Conservation (phyloP, 768 basidiomycete genomes). For the Hygrocybe coccinea region DNA sequence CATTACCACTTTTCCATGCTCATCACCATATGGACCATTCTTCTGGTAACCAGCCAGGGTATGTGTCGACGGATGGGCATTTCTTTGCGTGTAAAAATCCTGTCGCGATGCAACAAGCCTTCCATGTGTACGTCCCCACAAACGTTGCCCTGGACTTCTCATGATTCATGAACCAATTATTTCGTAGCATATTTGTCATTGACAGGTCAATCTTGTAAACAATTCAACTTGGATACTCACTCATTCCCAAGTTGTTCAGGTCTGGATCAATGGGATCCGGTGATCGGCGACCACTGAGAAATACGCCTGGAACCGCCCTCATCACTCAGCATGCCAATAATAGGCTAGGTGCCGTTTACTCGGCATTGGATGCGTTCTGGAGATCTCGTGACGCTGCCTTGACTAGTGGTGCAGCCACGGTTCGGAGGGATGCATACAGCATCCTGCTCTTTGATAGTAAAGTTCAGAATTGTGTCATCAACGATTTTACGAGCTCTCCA, state of each 20-base stretch:
- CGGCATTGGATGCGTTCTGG: conserved; percentile 55
- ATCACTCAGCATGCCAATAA: conserved; percentile 40
- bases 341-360: conserved; percentile 57
- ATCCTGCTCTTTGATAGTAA: conserved; percentile 42
- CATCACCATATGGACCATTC: conserved; percentile 15
- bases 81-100: conserved; percentile 52
- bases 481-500: conserved; percentile 45
- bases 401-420: no score
- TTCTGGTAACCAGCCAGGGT: conserved; percentile 32
- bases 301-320: conserved; percentile 36
- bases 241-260: conserved; percentile 27
- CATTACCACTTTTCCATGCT: conserved; percentile 50
- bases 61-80: conserved; percentile 58
- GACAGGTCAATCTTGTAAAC: conserved; percentile 37
- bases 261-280: conserved; percentile 45
- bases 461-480: conserved; percentile 24
- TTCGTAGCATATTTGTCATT: conserved; percentile 40
- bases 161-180: background rate
- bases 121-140: conserved; percentile 53
- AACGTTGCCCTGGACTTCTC: no score
- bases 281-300: conserved; percentile 42
- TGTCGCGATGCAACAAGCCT: conserved; percentile 45
- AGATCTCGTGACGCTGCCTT: conserved; percentile 41
- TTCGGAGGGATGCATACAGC: conserved; percentile 47
- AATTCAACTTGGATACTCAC: background rate